Conservation (phyloP, 139 green algal species). For the Haematococcus sp. region DNA sequence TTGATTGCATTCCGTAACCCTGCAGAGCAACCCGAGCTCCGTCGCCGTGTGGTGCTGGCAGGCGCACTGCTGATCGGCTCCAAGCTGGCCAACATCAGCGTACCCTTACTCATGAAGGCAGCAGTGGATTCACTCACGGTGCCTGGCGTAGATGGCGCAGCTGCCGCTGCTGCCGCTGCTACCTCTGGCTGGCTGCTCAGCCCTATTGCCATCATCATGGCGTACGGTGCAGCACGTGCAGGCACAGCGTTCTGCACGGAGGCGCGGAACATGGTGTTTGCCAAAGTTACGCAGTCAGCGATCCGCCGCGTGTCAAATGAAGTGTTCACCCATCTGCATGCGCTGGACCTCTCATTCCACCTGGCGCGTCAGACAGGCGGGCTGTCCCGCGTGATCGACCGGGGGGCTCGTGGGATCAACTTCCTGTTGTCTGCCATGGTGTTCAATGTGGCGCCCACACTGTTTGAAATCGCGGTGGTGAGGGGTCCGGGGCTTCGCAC, state of each 20-base stretch:
- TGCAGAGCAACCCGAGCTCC: slow-evolving; percentile 62
- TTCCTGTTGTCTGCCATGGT: slow-evolving; percentile 82
- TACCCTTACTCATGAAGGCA: slow-evolving; percentile 96
- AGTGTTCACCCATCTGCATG: slow-evolving; percentile 89
- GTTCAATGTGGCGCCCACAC: slow-evolving; percentile 96
- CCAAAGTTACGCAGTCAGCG: slow-evolving; percentile 73
- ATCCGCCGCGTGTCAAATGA: slow-evolving; percentile 69
- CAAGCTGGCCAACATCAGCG: slow-evolving; percentile 79
- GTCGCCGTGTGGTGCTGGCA: slow-evolving; percentile 54
- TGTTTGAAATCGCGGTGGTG: slow-evolving; percentile 88
- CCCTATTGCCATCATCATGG: slow-evolving; percentile 72
- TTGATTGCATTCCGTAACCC: not conserved
- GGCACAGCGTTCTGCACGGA: slow-evolving; percentile 78
- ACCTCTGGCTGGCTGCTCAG: slow-evolving; percentile 30
- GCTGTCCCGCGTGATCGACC: slow-evolving; percentile 84
- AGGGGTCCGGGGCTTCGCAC: not conserved
- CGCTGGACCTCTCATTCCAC: slow-evolving; percentile 88
- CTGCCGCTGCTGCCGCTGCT: not conserved
- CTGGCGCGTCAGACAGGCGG: slow-evolving; percentile 81
- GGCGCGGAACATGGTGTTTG: slow-evolving; percentile 88
- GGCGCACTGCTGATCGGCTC: slow-evolving; percentile 62
- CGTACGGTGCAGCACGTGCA: slow-evolving; percentile 38
- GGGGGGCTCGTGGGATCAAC: slow-evolving; percentile 92
- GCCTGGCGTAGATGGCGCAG: not conserved
- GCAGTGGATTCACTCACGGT: slow-evolving; percentile 67